Conservation (phyloP, 805 yeast genomes). For the Hanseniaspora guilliermondii region DNA sequence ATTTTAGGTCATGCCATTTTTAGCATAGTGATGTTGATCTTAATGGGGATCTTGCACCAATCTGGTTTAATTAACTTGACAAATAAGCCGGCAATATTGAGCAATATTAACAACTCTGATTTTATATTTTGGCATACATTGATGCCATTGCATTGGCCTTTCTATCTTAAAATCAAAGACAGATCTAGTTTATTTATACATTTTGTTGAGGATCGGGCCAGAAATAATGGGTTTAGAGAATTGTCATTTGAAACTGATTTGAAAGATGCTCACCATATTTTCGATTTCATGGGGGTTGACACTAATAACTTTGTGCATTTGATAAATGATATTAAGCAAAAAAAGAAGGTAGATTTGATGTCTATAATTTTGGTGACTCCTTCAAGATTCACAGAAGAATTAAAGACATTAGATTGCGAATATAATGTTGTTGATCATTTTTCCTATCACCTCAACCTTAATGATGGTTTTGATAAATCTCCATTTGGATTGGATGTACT, state of each 20-base stretch:
- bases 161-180: neutral
- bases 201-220: neutral
- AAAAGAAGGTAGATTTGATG: neutral
- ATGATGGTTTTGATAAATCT: conserved; percentile 2
- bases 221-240: neutral
- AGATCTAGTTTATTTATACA: neutral
- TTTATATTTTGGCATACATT: conserved; percentile 9
- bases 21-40: conserved; percentile 33
- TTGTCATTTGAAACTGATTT: neutral
- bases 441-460: conserved; percentile 3
- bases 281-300: conserved; percentile 10
- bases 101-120: neutral
- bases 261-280: neutral
- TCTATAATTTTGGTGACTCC: neutral
- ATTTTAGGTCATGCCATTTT: neutral
- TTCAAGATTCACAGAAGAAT: neutral
- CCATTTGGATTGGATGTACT: conserved; percentile 4
- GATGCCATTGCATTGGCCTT: conserved; percentile 12
- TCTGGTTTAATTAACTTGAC: conserved; percentile 74
- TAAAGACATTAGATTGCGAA: neutral
- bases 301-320: neutral
- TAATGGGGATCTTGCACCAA: conserved; percentile 81
- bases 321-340: neutral
- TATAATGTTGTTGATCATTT: neutral
- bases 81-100: conserved; percentile 16